A percentile compares a stretch with the other conserved stretches of the same genome.
phyloP scores from a whole-genome alignment of 2,329 filamentous ascomycete species.

The Alternaria dauci region DNA sequence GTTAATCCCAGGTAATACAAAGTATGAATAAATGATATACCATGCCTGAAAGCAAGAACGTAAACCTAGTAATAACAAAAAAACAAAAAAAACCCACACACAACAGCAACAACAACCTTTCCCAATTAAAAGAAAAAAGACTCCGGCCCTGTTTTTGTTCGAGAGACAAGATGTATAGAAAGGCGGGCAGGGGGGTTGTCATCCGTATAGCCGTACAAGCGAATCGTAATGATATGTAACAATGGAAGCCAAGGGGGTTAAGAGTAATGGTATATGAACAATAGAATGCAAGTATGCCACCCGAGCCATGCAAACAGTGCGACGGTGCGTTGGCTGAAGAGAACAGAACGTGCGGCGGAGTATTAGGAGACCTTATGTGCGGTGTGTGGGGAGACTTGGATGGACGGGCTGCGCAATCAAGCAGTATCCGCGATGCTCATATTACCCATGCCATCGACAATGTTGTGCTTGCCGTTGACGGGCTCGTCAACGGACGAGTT shows the following conservation, averaged over 20 bases:
- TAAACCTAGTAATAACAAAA: not conserved
- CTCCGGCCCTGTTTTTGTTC: not conserved
- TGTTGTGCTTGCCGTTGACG: constrained; percentile 29
- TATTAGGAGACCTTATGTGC: not conserved
- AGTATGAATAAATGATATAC: not conserved
- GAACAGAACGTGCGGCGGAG: constrained; percentile 8
- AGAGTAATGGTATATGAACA: constrained; percentile 38
- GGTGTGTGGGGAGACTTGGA: constrained; percentile 7
- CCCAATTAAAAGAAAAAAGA: not conserved
- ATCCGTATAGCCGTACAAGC: not conserved
- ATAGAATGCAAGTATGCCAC: constrained; percentile 29
- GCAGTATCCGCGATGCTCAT: constrained; percentile 27
- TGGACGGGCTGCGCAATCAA: constrained; percentile 14
- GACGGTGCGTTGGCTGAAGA: not conserved
- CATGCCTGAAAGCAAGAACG: constrained; percentile 3
- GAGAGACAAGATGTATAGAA: not conserved
- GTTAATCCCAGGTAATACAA: not conserved
- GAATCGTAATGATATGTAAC: constrained; percentile 14
- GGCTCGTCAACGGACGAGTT: constrained; percentile 62
- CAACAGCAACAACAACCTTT: too few relatives aligned
- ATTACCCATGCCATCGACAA: constrained; percentile 18
- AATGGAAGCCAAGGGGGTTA: constrained; percentile 7
- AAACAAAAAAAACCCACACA: not conserved
- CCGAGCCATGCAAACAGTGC: constrained; percentile 14
- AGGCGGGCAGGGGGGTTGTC: not conserved